These are phyloP conservation scores for Sporisorium exsertum DNA, from an alignment of 1,284 basidiomycete species.

Conservation along the genomic window DNA sequence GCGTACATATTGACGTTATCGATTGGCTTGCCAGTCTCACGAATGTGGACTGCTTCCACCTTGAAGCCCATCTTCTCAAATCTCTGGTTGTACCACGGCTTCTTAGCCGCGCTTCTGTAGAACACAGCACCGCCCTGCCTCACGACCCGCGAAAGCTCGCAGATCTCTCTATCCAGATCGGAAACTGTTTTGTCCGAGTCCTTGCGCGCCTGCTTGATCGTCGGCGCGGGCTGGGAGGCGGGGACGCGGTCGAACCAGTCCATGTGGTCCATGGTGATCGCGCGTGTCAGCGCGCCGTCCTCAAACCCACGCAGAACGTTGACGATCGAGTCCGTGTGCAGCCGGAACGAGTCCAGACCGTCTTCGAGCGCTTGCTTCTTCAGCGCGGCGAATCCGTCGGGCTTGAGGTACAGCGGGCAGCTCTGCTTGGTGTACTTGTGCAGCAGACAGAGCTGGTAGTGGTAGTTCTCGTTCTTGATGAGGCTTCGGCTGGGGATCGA, in stretches of 20 bases:
- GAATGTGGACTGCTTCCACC: conserved; percentile 63
- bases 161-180: conserved; percentile 77
- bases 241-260: conserved; percentile 79
- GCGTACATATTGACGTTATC: conserved; percentile 78
- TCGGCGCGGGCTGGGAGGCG: conserved; percentile 70
- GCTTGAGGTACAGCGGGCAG: conserved; percentile 81
- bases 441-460: conserved; percentile 73
- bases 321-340: conserved; percentile 83
- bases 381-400: conserved; percentile 76
- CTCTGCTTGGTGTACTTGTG: conserved; percentile 78
- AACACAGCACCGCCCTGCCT: conserved; percentile 77
- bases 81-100: conserved; percentile 80
- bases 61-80: conserved; percentile 72
- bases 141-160: conserved; percentile 77
- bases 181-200: conserved; percentile 69
- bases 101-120: conserved; percentile 79
- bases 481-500: conserved; percentile 59
- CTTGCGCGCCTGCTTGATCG: conserved; percentile 66
- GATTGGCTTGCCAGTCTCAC: conserved; percentile 71
- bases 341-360: conserved; percentile 76
- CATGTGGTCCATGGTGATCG: conserved; percentile 83
- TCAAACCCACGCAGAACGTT: conserved; percentile 73
- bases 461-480: conserved; percentile 67
- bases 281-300: conserved; percentile 62
- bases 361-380: conserved; percentile 73